Evolutionary conservation across 306 rosid genomes (phyloP).

Genomic region (Vachellia collinsii): DNA sequence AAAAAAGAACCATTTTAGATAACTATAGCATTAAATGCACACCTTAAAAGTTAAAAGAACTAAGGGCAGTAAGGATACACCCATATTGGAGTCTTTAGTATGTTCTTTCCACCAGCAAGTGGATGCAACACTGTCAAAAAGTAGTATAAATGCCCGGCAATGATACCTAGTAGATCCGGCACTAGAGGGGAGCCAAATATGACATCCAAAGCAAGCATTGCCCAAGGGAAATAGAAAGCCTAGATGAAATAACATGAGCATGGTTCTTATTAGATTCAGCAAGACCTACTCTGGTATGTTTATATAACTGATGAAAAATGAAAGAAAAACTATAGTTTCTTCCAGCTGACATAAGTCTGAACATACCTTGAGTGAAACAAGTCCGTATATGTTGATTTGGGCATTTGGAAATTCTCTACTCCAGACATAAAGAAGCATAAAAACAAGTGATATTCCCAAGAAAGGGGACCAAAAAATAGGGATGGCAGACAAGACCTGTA

Average conservation of each 20-base stretch:
- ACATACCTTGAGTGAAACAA: slow-evolving; percentile 80
- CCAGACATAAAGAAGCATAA: slow-evolving; percentile 95
- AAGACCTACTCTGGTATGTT: slow-evolving; percentile 25
- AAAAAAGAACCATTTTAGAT: slow-evolving; percentile 19
- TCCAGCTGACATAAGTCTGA: slow-evolving; percentile 4
- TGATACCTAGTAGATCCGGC: slow-evolving; percentile 82
- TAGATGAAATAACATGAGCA: slow-evolving; percentile 40
- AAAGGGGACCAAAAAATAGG: slow-evolving; percentile 64
- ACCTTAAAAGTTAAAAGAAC: slow-evolving; percentile 27
- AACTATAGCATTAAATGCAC: slow-evolving; percentile 14
- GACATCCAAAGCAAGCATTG: slow-evolving; percentile 92
- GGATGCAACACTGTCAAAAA: slow-evolving; percentile 96
- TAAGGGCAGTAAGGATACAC: slow-evolving; percentile 77
- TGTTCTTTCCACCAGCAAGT: slow-evolving; percentile 80
- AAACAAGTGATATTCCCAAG: slow-evolving; percentile 85
- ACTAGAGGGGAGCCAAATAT: slow-evolving; percentile 72
- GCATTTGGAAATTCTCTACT: slow-evolving; percentile 97
- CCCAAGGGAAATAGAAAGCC: slow-evolving; percentile 99
- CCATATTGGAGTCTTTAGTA: slow-evolving; percentile 84
- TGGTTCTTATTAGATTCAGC: slow-evolving; percentile 29
- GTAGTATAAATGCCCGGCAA: slow-evolving; percentile 95
- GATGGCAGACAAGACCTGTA: slow-evolving; percentile 69
- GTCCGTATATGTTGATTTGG: slow-evolving; percentile 86
- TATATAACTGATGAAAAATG: slow-evolving; percentile 11
- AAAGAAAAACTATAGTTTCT: slow-evolving; percentile 4